These are phyloP conservation scores for Cryptococcus sp. DNA, from an alignment of 1,284 basidiomycete genomes.

Conservation along the genomic window DNA sequence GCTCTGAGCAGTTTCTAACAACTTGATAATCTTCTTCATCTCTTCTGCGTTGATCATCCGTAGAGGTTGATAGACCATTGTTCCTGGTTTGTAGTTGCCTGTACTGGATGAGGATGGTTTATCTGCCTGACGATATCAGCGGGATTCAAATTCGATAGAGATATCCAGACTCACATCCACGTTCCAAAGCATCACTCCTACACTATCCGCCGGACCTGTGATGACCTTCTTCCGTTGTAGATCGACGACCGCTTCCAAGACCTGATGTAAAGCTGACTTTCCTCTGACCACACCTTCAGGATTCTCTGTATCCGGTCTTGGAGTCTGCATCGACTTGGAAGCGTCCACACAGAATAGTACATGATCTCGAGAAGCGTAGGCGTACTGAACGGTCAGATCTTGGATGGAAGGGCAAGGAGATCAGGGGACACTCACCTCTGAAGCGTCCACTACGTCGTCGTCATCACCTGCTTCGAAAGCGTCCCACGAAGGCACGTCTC, in stretches of 20 bases:
- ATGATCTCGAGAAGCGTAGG: conserved; percentile 71
- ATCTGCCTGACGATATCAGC: conserved; percentile 8
- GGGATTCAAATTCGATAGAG: too few relatives aligned
- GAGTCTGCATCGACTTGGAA: conserved; percentile 77
- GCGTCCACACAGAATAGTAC: conserved; percentile 92
- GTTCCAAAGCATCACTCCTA: conserved; percentile 88
- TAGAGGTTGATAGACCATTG: conserved; percentile 70
- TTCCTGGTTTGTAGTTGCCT: conserved; percentile 56
- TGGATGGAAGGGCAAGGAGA: not conserved
- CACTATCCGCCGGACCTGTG: conserved; percentile 76
- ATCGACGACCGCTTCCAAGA: conserved; percentile 74
- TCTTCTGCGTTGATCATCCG: conserved; percentile 71
- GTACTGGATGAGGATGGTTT: conserved; percentile 38
- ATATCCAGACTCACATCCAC: conserved; percentile 59
- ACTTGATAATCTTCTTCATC: conserved; percentile 58
- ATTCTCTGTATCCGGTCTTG: conserved; percentile 52
- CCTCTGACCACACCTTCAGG: conserved; percentile 26
- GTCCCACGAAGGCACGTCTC: conserved; percentile 39
- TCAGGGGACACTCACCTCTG: conserved; percentile 26
- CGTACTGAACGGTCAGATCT: conserved; percentile 51
- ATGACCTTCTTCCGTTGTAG: conserved; percentile 86
- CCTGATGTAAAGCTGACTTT: conserved; percentile 51
- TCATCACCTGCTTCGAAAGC: conserved; percentile 28
- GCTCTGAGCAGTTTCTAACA: conserved; percentile 27
- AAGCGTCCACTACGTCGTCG: conserved; percentile 36